A percentile compares a stretch with the other conserved stretches of the same genome.
These are phyloP conservation scores for Amorphotheca resinae DNA, from an alignment of 495 filamentous ascomycete genomes.

Conservation along the genomic window DNA sequence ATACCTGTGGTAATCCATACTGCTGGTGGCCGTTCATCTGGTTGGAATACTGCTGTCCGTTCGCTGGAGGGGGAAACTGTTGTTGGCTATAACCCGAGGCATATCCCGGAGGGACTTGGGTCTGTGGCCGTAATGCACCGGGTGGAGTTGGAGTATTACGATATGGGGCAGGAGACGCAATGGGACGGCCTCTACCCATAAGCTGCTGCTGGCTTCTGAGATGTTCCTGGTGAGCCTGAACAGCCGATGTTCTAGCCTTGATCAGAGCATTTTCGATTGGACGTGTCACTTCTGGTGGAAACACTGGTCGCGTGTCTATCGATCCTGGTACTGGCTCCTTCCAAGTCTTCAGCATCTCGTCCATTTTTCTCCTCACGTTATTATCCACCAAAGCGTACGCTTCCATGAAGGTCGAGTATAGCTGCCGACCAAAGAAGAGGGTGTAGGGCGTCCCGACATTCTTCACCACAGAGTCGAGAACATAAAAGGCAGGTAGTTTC, in stretches of 20 bases:
- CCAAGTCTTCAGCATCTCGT: slow-evolving; percentile 97
- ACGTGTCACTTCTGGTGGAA: slow-evolving; percentile 68
- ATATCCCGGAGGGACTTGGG: slow-evolving; percentile 6
- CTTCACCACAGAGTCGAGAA: slow-evolving; percentile 96
- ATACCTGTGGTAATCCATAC: slow-evolving; percentile 15
- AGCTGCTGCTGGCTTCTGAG: slow-evolving; percentile 51
- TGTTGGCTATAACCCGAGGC: slow-evolving; percentile 23
- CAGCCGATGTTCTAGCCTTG: slow-evolving; percentile 65
- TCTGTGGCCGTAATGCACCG: slow-evolving; percentile 24
- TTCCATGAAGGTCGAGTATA: slow-evolving; percentile 92
- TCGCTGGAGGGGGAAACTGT: slow-evolving; percentile 4
- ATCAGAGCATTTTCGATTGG: slow-evolving; percentile 90
- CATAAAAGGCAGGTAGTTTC: slow-evolving; percentile 91
- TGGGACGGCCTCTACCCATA: slow-evolving; percentile 42
- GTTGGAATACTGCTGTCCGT: slow-evolving; percentile 5
- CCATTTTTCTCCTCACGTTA: slow-evolving; percentile 72
- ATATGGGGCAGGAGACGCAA: slow-evolving; percentile 38
- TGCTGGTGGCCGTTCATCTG: slow-evolving; percentile 3
- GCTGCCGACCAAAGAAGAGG: slow-evolving; percentile 78
- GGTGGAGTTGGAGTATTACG: slow-evolving; percentile 62
- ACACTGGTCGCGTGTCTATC: slow-evolving; percentile 76
- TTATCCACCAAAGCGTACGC: slow-evolving; percentile 81
- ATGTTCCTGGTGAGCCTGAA: slow-evolving; percentile 58
- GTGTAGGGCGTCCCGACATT: slow-evolving; percentile 98
- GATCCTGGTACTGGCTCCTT: slow-evolving; percentile 92